Evolutionary conservation across 2,329 filamentous ascomycete species (phyloP), one percentile per base, ranked within the genome.

Genomic region (Microdochium bolleyi): DNA sequence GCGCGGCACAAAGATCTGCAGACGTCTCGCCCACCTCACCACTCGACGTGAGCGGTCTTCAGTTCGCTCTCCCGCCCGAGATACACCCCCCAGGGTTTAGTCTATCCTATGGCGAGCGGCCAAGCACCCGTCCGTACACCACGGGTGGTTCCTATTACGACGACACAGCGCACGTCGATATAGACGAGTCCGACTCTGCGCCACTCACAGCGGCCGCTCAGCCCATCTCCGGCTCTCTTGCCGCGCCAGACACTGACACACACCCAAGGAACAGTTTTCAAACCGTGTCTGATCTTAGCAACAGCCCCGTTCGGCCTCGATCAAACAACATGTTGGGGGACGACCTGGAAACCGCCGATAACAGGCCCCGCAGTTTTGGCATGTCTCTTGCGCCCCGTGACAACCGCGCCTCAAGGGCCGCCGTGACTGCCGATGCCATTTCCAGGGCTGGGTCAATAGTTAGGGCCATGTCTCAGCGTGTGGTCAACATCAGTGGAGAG

Each of bases 401-500:
- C 24, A 68, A 71, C 54, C 74, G 76, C 51, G 73, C 78, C 48
- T 87, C 86, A 46, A 74, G 85, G 38, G 83, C 85, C 2, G 75
- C 81, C 2, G 85, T 84, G 19, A 77, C 80, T 9, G 78, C 82
- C 11, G 80, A 80, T 24, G 85, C 87, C 19, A 68, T 92, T 51
- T 81, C 79, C 24, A 78, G 83, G 60, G 87, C 88, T 55, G 82
- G 87, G 48, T 89, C 87, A 9, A 89, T 91, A 61, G 82, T 92
- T 69, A 82, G 87, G 58, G 83, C 83, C 56, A 95, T 99, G 84
- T 97, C 95, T 30, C 92, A 96, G 72, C 89, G 94, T 74, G 92
- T 99, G 53, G 94, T 99, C 64, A 97, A 97, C 64, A 82, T 99
- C 61, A 96, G 91, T 70, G 95, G 95, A 65, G 94, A 97, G 63